Evolutionary conservation across 2,329 filamentous ascomycete species (phyloP).

Genomic region (Penicillium sp.): DNA sequence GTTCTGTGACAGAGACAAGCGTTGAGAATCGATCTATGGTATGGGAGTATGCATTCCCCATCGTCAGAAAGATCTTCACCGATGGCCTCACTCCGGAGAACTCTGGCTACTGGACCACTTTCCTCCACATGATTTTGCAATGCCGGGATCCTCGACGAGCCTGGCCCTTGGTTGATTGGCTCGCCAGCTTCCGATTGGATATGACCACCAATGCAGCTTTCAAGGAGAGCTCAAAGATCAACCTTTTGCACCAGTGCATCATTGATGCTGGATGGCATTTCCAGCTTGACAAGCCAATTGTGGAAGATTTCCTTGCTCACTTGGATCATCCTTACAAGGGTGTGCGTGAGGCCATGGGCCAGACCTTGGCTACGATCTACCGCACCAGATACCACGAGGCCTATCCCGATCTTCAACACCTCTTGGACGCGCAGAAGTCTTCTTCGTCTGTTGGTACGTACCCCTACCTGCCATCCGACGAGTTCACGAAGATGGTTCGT

Average conservation of each 20-base stretch:
- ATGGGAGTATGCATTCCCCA: constrained; percentile 88
- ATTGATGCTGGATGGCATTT: constrained; percentile 95
- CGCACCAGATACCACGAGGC: constrained; percentile 93
- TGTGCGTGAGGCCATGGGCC: constrained; percentile 89
- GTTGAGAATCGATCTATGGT: constrained; percentile 69
- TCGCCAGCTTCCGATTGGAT: constrained; percentile 83
- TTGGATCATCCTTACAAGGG: constrained; percentile 98
- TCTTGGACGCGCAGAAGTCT: constrained; percentile 75
- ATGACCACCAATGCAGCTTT: constrained; percentile 96
- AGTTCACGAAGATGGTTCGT: constrained; percentile 69
- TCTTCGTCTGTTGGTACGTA: constrained; percentile 79
- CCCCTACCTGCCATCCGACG: constrained; percentile 73
- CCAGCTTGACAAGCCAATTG: constrained; percentile 79
- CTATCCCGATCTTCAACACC: constrained; percentile 70
- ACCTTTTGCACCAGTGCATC: constrained; percentile 82
- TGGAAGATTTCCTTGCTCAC: constrained; percentile 84
- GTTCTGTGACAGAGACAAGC: constrained; percentile 74
- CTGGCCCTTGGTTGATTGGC: constrained; percentile 78
- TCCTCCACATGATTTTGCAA: constrained; percentile 83
- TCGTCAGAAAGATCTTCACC: constrained; percentile 80
- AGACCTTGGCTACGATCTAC: constrained; percentile 82
- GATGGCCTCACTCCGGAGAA: constrained; percentile 94
- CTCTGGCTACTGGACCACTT: constrained; percentile 89
- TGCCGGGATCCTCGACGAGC: constrained; percentile 84
- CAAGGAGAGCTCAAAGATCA: constrained; percentile 96